Base-by-base conservation (phyloP, 2,329 filamentous ascomycete species). In the Microdochium trichocladiopsis region DNA sequence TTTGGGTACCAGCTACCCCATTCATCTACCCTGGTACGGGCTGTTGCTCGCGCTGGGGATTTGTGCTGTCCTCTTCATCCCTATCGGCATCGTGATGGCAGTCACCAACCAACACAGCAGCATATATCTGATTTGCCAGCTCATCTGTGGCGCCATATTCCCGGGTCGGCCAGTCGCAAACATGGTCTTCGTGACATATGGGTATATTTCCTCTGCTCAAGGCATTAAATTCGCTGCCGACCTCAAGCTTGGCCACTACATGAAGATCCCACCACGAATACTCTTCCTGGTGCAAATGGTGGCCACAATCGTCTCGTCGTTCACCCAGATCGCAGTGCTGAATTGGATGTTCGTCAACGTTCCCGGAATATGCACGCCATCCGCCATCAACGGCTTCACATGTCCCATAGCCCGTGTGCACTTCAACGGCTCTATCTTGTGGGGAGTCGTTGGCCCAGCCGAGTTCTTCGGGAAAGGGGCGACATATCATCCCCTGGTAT, bases 151-250 rank as follows among this genome's bases (percentile, higher is more conserved):
- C 51, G 84, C 81, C 50, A 76, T 90, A 16, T 95, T 95, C 65
- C 90, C 90, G 1, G 90, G 90, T 25, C 85, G 87, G 1, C 90
- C 90, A 1, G 88, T 95, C 11, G 90, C 90, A 50, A 94, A 95
- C 68, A 95, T 95, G 90, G 88, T 95, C 33, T 95, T 95, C 61
- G 89, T 93, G 48, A 94, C 89, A 0, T 95, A 94, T 65, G 90
- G 89, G 56, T 95, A 94, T 69, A 94, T 94, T 63, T 91, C 88
- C 4, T 92, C 88, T 0, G 88, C 89, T 0, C 90, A 95, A 70
- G 90, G 90, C 25, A 87, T 95, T 66, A 94, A 95, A 64, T 95
- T 95, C 64, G 87, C 88, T 1, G 86, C 88, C 2, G 90, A 95
- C 66, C 77, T 95, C 50, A 95, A 95, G 68, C 79, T 95, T 0